Evolutionary conservation across 768 basidiomycete species (phyloP).

Genomic region (Amanita brunnescens): DNA sequence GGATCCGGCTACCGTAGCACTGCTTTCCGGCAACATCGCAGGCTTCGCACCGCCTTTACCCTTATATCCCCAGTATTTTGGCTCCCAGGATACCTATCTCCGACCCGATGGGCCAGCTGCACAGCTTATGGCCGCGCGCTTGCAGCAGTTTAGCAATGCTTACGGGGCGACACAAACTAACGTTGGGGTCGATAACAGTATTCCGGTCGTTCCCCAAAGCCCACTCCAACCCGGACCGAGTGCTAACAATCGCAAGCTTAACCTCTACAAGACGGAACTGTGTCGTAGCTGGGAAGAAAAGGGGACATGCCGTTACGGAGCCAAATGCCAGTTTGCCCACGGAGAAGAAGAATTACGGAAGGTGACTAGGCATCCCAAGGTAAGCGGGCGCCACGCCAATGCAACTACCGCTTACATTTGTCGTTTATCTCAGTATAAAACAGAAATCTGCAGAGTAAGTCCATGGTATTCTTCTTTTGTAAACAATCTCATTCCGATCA

Average conservation of each 20-base stretch:
- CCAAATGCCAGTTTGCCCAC: conserved; percentile 91
- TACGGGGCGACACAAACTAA: conserved; percentile 28
- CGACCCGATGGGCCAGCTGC: conserved; percentile 43
- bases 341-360: conserved; percentile 82
- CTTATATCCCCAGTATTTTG: conserved; percentile 56
- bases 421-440: conserved; percentile 62
- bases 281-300: conserved; percentile 94
- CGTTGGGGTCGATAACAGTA: conserved; percentile 21
- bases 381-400: conserved; percentile 22
- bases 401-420: conserved; percentile 6
- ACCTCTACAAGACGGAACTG: conserved; percentile 84
- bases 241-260: conserved; percentile 86
- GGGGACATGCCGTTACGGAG: conserved; percentile 74
- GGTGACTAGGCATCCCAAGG: conserved; percentile 86
- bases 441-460: conserved; percentile 84
- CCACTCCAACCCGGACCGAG: conserved; percentile 59
- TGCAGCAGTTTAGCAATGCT: conserved; percentile 56
- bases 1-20: conserved; percentile 57
- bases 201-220: conserved; percentile 32
- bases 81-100: conserved; percentile 47
- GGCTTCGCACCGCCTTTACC: conserved; percentile 39
- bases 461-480: conserved; percentile 6
- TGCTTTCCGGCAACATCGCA: conserved; percentile 50
- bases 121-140: conserved; percentile 49
- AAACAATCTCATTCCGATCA: not conserved